Evolutionary conservation across 108 stramenopile species (phyloP), one percentile per base, ranked within the genome.

Genomic region (Cyclotella atomus): DNA sequence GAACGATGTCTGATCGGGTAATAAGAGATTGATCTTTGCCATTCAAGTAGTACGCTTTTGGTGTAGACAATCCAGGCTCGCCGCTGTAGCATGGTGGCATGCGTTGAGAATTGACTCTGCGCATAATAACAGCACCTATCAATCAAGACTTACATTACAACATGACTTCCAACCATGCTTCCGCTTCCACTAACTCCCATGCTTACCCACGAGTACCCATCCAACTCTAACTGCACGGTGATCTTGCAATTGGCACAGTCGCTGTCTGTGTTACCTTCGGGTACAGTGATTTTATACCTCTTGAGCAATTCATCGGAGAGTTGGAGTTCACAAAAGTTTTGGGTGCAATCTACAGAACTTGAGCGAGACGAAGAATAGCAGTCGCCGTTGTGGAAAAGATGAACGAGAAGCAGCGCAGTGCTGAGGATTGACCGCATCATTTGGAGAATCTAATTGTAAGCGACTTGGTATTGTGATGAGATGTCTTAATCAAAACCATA

Each of bases 201-300:
- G 9, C 71, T 71, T 27, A 80, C 32, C 79, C 79, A 80, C 30
- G 79, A 59, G 17, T 71, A 73, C 30, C 63, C 72, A 43, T 68
- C 53, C 27, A 62, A 67, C 25, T 41, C 52, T 23, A 80, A 12
- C 32, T 72, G 70, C 21, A 80, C 35, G 7, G 67, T 72, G 6
- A 80, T 80, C 45, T 54, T 68, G 61, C 79, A 80, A 53, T 57
- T 16, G 14, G 35, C 20, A 67, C 71, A 80, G 7, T 20, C 27
- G 23, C 17, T 52, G 4, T 62, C 65, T 0, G 21, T 52, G 16
- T 50, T 64, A 38, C 55, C 65, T 16, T 41, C 35, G n/a, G 79
- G 79, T 19, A 80, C 23, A 17, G 62, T 27, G 61, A 80, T 64
- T n/a, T 21, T 30, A 46, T 73, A 80, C 8, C 79, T 46, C 41